Conservation (phyloP, 208 protist genomes). For the Angomonas deanei region DNA sequence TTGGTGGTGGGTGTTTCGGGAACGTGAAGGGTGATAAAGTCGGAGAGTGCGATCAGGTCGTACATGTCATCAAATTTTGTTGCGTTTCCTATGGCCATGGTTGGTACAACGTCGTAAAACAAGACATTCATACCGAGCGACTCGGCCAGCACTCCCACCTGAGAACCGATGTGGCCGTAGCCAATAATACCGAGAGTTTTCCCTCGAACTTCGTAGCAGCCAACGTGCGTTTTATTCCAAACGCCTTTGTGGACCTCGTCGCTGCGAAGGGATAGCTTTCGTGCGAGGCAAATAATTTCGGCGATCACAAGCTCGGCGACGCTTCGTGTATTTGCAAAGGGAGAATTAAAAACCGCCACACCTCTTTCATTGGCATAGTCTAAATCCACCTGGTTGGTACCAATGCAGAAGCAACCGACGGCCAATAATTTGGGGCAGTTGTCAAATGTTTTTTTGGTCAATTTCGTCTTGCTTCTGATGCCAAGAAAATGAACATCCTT, state of each 20-base stretch:
- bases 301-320: constrained; percentile 92
- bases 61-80: constrained; percentile 52
- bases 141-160: constrained; percentile 91
- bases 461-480: constrained; percentile 89
- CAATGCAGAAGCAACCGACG: constrained; percentile 95
- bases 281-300: constrained; percentile 86
- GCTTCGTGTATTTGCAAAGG: constrained; percentile 92
- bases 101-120: constrained; percentile 88
- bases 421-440: constrained; percentile 70
- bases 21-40: constrained; percentile 93
- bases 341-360: constrained; percentile 94
- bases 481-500: constrained; percentile 86
- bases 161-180: constrained; percentile 93
- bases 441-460: constrained; percentile 74
- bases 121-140: constrained; percentile 90
- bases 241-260: constrained; percentile 81
- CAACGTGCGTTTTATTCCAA: constrained; percentile 85
- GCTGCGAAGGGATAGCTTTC: constrained; percentile 83
- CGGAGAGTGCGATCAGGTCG: constrained; percentile 59
- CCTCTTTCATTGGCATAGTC: constrained; percentile 58
- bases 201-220: constrained; percentile 81
- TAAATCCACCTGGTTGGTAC: constrained; percentile 93
- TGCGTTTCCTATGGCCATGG: constrained; percentile 89
- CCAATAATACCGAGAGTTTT: constrained; percentile 91
- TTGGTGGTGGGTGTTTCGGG: constrained; percentile 74